Conservation (phyloP, 2,329 filamentous ascomycete species). For the Dactylellina parvicollis region DNA sequence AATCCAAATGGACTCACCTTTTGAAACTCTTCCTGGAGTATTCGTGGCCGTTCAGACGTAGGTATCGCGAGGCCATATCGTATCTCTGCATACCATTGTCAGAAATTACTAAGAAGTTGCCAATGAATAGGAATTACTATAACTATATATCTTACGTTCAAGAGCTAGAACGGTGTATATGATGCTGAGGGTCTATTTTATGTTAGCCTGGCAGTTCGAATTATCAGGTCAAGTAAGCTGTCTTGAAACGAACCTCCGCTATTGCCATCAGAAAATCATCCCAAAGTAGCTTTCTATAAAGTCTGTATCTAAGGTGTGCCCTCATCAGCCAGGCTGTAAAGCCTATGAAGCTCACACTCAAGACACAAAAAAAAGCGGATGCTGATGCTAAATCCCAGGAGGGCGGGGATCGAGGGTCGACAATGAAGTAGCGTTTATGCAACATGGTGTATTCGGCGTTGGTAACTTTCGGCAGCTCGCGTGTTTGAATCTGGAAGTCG, state of each 20-base stretch:
- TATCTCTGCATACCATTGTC: slow-evolving; percentile 13
- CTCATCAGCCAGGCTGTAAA: not conserved
- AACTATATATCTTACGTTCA: too few relatives aligned
- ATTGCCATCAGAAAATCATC: slow-evolving; percentile 38
- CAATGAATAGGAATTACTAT: not conserved
- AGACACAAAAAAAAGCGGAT: slow-evolving; percentile 17
- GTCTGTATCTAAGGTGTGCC: slow-evolving; percentile 7
- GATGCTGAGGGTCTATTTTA: slow-evolving; percentile 7
- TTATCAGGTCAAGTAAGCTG: not conserved
- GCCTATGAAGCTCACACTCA: slow-evolving; percentile 14
- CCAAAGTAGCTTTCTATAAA: slow-evolving; percentile 4
- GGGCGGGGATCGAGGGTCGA: not conserved
- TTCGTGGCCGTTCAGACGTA: slow-evolving; percentile 24
- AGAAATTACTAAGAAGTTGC: not conserved
- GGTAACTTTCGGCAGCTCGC: too few relatives aligned
- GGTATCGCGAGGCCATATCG: slow-evolving; percentile 33
- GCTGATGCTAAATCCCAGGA: slow-evolving; percentile 19
- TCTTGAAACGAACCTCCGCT: slow-evolving; percentile 11
- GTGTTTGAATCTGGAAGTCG: too few relatives aligned
- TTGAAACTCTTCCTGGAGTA: slow-evolving; percentile 16
- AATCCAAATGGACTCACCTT: not conserved
- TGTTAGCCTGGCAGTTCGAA: not conserved
- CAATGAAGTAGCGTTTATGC: slow-evolving; percentile 1
- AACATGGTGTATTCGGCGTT: not conserved
- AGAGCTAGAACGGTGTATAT: slow-evolving; percentile 21